A percentile compares a stretch with the other conserved stretches of the same genome.
Conservation (phyloP, 2,329 filamentous ascomycete species). For the Ophiostoma ips region DNA sequence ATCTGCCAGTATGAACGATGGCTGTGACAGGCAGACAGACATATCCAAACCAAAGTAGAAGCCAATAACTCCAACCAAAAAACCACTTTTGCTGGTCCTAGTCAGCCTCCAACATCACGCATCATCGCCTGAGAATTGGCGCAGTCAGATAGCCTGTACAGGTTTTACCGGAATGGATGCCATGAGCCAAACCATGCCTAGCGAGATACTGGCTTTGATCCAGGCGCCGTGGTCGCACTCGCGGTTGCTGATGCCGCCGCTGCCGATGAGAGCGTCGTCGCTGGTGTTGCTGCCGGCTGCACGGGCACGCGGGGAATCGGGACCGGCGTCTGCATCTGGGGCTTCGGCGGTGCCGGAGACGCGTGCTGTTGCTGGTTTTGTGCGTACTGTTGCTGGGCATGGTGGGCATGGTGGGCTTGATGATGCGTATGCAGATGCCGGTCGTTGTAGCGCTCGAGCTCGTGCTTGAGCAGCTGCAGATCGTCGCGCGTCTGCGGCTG, state of each 20-base stretch:
- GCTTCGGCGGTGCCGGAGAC: slow-evolving; percentile 1
- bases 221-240: neutral
- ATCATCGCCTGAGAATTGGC: no score
- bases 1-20: no score
- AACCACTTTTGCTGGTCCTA: no score
- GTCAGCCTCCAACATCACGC: no score
- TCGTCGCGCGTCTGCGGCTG: slow-evolving; percentile 53
- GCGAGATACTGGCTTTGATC: neutral
- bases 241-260: neutral
- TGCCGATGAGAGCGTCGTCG: no score
- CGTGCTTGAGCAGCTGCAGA: slow-evolving; percentile 38
- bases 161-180: no score
- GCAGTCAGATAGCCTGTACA: no score
- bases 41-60: no score
- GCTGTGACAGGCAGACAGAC: no score
- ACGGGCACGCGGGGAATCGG: slow-evolving; percentile 15
- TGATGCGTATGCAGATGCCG: slow-evolving; percentile 7
- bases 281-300: neutral
- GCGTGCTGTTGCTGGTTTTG: neutral
- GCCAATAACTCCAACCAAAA: no score
- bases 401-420: neutral
- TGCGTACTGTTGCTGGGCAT: neutral
- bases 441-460: slow-evolving; percentile 32
- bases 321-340: slow-evolving; percentile 15
- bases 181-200: no score